Evolutionary conservation across 306 rosid genomes (phyloP), one percentile per base, ranked within the genome.

Genomic region (Pterocarpus santalinus): DNA sequence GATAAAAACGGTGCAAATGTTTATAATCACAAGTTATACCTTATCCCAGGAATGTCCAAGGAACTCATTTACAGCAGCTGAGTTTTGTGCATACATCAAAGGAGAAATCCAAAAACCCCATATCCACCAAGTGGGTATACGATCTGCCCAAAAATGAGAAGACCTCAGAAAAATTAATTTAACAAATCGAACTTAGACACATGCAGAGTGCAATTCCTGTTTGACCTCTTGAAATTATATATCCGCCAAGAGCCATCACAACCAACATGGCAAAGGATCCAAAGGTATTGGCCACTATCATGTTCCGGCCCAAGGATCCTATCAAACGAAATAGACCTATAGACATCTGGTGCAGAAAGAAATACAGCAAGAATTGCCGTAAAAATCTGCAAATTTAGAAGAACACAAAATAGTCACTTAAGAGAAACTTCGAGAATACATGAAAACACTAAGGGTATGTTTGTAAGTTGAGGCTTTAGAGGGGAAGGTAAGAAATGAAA

Each of bases 81-180:
- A 88, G 86, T 89, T 90, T 84, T 96, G 99, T 56, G 94, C 94
- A 86, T 93, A 96, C 98, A 92, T 94, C 92, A 96, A 91, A 75
- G 99, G 99, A 80, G 99, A 96, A 88, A 94, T 55, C 97, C 97
- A 96, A 88, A 87, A 96, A 73, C 99, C 99, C 99, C 99, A 96
- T 69, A 96, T 86, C 99, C 99, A 96, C 99, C 99, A 96, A 55
- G 49, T 88, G 16, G 99, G 98, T 67, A 96, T 86, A 47, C 43
- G 88, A 83, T 92, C 98, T 96, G 92, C 73, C 72, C 74, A 68
- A 87, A 80, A 84, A 77, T 28, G 43, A 79, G 44, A 81, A 69
- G 51, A 73, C 67, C 65, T 73, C 43, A 75, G 65, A 70, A 84
- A 73, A 82, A 68, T 30, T 51, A 52, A 47, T 65, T 69, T 33